These are phyloP conservation scores for Plectranthus barbatus DNA, from an alignment of 257 asterid species.

Conservation along the genomic window DNA sequence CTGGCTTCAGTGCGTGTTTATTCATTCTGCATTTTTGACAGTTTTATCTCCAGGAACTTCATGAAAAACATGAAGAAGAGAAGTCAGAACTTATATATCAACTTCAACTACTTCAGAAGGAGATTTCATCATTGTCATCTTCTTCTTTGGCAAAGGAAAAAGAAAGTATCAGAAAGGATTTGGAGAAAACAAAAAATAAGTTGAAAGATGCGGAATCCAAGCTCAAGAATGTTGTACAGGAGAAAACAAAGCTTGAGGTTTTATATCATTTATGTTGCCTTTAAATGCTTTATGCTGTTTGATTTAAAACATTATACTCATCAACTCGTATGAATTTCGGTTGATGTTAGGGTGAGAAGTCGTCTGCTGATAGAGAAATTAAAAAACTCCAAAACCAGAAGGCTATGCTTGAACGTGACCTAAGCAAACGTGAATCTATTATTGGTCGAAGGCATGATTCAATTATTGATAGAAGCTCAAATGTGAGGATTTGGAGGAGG, in stretches of 20 bases:
- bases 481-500: constrained; percentile 5
- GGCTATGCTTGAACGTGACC: constrained; percentile 82
- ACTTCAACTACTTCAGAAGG: constrained; percentile 55
- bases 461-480: constrained; percentile 50
- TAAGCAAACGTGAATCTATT: constrained; percentile 60
- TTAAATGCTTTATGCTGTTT: constrained; percentile 14
- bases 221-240: constrained; percentile 79
- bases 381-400: constrained; percentile 65
- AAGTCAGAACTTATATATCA: constrained; percentile 40
- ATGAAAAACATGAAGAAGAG: constrained; percentile 49
- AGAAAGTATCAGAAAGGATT: constrained; percentile 76
- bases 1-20: constrained; percentile 48
- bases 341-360: constrained; percentile 72
- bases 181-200: constrained; percentile 80
- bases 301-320: neutral
- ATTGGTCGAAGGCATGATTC: constrained; percentile 64
- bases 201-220: constrained; percentile 77
- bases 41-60: constrained; percentile 44
- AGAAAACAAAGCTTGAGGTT: constrained; percentile 96
- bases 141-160: constrained; percentile 77
- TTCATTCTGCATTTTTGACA: constrained; percentile 18
- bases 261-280: neutral
- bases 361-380: constrained; percentile 73
- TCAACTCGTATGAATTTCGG: constrained; percentile 7
- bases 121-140: constrained; percentile 55